Evolutionary conservation across 345 rosid genomes (phyloP), one percentile per base, ranked within the genome.

Genomic region (Erysimum cheiranthoides): DNA sequence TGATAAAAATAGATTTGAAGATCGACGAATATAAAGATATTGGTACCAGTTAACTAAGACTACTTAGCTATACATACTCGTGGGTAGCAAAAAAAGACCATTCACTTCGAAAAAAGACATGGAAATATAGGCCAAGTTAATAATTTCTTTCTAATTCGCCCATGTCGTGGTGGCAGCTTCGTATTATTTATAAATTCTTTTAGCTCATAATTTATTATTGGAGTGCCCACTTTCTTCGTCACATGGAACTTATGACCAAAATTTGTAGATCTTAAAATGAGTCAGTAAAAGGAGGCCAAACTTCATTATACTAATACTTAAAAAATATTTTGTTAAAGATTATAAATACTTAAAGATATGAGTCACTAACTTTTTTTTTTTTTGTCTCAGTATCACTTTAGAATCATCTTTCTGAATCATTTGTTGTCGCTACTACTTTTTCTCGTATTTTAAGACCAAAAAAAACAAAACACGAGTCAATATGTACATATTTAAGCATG

Each of bases 171-270:
- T n/a, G 21, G 39, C 38, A 73, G 56, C 17, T 64, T 40, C 8
- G 5, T 36, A 31, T 64, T 73, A 45, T 57, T 56, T 34, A 35
- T 66, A 5, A 5, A 32, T 43, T 45, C 31, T 54, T 52, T 11
- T 66, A 45, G 66, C 60, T 56, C 42, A 46, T 40, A 14, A 10
- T 8, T 47, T 58, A 27, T 68, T 68, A 61, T 18, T 50, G 56
- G 39, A 21, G 39, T 50, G 32, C 21, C 63, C 16, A 50, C 64
- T 61, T 40, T 36, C 8, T 68, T 50, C 25, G 45, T 42, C 74
- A 69, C 74, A 52, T 76, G 75, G 27, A 76, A 52, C 38, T 27
- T 39, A 67, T 28, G 67, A n/a, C 51, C 31, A 63, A 62, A 30
- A 28, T 11, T 5, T 67, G 13, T 35, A 60, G 38, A 60, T 75